Evolutionary conservation across 2,329 filamentous ascomycete species (phyloP).

Genomic region (Grosmannia penicillata): DNA sequence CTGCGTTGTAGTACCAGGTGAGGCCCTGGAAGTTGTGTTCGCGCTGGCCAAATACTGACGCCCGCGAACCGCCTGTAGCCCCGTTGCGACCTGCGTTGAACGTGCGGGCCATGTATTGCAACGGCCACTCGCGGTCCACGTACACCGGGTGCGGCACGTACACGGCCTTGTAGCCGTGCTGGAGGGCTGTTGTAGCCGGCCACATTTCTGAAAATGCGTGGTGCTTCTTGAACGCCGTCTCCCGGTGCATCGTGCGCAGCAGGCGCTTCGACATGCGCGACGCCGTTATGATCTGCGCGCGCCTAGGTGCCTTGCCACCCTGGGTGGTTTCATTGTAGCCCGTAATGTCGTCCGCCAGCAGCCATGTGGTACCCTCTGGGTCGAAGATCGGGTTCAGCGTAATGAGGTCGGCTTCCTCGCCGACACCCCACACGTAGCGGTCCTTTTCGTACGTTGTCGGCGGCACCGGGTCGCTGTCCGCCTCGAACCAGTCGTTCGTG

Average conservation of each 20-base stretch:
- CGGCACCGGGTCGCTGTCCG: constrained; percentile 58
- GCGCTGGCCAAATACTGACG: constrained; percentile 63
- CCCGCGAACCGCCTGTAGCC: constrained; percentile 56
- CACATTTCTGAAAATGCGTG: constrained; percentile 96
- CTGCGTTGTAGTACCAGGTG: constrained; percentile 84
- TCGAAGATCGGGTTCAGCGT: constrained; percentile 88
- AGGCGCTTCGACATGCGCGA: constrained; percentile 70
- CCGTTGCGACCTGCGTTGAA: constrained; percentile 71
- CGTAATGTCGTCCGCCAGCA: constrained; percentile 68
- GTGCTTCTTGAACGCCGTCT: constrained; percentile 72
- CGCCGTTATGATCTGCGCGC: constrained; percentile 79
- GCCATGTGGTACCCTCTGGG: constrained; percentile 74
- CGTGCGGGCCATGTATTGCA: constrained; percentile 57
- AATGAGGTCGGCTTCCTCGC: constrained; percentile 82
- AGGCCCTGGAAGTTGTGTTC: constrained; percentile 82
- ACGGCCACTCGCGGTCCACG: constrained; percentile 76
- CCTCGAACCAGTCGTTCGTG: constrained; percentile 55
- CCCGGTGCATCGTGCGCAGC: constrained; percentile 75
- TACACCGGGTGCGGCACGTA: constrained; percentile 82
- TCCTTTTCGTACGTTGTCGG: constrained; percentile 64
- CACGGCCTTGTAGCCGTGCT: constrained; percentile 87
- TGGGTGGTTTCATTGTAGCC: constrained; percentile 52
- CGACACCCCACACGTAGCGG: constrained; percentile 73
- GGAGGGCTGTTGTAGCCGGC: constrained; percentile 73
- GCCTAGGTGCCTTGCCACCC: constrained; percentile 49